Evolutionary conservation across 2,329 filamentous ascomycete species (phyloP).

Genomic region (Verticillium nubilum): DNA sequence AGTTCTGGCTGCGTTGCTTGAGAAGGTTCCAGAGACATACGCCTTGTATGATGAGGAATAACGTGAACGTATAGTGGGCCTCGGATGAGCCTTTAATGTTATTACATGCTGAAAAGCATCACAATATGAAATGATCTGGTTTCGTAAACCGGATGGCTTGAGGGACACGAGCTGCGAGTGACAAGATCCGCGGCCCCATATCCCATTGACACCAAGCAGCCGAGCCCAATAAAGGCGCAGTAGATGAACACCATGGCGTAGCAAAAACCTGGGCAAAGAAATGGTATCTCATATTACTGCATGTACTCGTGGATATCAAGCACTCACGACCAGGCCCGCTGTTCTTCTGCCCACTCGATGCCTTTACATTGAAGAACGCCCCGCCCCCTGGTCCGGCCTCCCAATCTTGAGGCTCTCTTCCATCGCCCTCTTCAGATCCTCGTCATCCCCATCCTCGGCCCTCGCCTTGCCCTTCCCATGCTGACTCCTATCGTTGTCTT

Average conservation of each 20-base stretch:
- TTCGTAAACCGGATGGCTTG: too few relatives aligned
- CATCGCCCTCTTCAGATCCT: slow-evolving; percentile 50
- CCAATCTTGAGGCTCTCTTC: slow-evolving; percentile 47
- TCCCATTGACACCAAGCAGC: too few relatives aligned
- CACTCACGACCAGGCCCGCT: background rate
- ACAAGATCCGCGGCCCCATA: too few relatives aligned
- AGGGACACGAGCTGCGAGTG: too few relatives aligned
- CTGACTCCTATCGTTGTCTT: slow-evolving; percentile 48
- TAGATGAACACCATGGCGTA: background rate
- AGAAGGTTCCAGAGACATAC: background rate
- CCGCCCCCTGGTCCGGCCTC: slow-evolving; percentile 15
- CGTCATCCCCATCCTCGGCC: slow-evolving; percentile 31
- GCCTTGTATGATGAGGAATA: background rate
- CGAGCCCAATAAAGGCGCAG: too few relatives aligned
- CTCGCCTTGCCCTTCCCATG: slow-evolving; percentile 27
- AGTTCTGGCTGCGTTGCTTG: background rate
- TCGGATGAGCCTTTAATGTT: background rate
- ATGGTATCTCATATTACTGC: slow-evolving; percentile 9
- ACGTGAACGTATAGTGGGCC: background rate
- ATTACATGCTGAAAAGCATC: background rate
- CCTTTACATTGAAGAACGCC: background rate
- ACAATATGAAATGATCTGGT: background rate
- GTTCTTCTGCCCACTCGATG: background rate
- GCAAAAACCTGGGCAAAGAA: background rate
- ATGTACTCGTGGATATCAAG: background rate